Base-by-base conservation (phyloP, 257 asterid species). In the Solanum tacnaense region DNA sequence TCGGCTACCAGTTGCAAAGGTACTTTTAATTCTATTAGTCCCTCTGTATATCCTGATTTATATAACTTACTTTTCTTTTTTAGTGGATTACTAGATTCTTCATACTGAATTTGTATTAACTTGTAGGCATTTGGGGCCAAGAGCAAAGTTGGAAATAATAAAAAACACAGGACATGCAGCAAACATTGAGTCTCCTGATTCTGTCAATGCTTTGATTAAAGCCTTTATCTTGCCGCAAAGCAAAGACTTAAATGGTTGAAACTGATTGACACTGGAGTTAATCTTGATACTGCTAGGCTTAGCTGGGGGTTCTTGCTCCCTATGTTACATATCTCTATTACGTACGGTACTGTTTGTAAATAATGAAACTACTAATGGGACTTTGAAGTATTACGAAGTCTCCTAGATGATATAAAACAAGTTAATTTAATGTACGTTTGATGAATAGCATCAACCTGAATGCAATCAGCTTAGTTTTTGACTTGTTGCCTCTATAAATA, bases 161-260 rank as follows among this genome's bases (percentile, higher is more conserved):
- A 89, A 85, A 83, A 91, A 92, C 83, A 85, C 95, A 27, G 98
- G 98, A 39, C 98, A 94, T 87, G 98, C 98, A 49, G 94, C 90
- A 38, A 93, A 93, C 46, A 83, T 94, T 2, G 98, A 94, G 73
- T 89, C 96, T 84, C 92, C 94, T 2, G 79, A 79, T 84, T 81
- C 92, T 67, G 86, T 94, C 84, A 94, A 93, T 87, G 74, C 76
- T 85, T 87, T 89, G 88, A 93, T 94, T 62, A 91, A 87, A 87
- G 91, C 86, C 9, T 93, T 94, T 72, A 84, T 93, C 27, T 39
- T 88, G 84, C 74, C 73, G 13, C 20, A 49, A 82, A 82, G 18
- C 41, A 44, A 25, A 34, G 67, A 44, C 38, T 7, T 46, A 18
- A 31, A 49, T 31, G 41, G 44, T 82, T 29, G 67, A 13, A 46